Evolutionary conservation across 495 filamentous ascomycete genomes (phyloP).

Genomic region (Aspergillus coremiiformis): DNA sequence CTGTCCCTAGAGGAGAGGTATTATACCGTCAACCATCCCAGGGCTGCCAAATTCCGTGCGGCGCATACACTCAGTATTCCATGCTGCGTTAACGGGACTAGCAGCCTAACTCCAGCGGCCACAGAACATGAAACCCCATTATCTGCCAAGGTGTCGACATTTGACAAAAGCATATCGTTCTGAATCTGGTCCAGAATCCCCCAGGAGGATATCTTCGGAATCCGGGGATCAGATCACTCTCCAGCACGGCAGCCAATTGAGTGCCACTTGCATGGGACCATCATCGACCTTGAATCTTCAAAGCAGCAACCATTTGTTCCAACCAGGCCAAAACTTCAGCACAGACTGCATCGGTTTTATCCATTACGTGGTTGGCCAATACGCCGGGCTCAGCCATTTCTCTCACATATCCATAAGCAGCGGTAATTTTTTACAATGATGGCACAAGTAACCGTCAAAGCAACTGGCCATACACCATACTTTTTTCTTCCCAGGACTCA

Average conservation of each 20-base stretch:
- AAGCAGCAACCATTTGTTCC: background rate
- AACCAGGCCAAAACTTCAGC: background rate
- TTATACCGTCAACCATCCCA: background rate
- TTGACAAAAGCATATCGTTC: background rate
- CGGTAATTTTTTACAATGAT: background rate
- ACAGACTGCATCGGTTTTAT: background rate
- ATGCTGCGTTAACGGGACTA: background rate
- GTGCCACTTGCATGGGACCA: background rate
- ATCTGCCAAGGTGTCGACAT: background rate
- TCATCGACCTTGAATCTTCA: background rate
- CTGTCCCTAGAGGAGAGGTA: background rate
- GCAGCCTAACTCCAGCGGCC: background rate
- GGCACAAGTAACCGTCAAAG: too few species aligned
- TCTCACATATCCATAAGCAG: background rate
- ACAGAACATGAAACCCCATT: background rate
- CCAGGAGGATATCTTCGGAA: background rate
- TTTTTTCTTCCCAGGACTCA: too few species aligned
- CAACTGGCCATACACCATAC: too few species aligned
- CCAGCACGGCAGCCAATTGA: background rate
- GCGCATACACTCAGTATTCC: background rate
- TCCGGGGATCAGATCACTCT: background rate
- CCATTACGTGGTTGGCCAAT: background rate
- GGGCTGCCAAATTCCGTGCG: background rate
- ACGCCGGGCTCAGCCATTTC: background rate
- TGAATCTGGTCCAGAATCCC: background rate